Percentiles rank a stretch among this genome's conserved stretches.
Conservation (phyloP, 2,329 filamentous ascomycete genomes). For the Aspergillus caelatus region DNA sequence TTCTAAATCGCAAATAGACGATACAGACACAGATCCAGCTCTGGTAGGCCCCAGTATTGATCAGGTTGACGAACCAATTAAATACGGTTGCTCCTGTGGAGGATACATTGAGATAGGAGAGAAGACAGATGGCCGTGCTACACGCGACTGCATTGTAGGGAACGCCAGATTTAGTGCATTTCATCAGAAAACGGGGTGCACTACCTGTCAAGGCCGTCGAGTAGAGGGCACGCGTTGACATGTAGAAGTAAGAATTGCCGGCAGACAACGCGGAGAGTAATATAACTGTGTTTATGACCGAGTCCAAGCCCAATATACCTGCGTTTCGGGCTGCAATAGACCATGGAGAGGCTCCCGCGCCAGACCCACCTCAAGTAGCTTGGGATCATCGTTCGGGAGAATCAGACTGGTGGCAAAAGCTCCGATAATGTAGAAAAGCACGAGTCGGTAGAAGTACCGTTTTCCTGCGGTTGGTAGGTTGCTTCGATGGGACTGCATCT, state of each 20-base stretch:
- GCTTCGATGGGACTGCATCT: background rate
- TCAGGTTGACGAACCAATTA: background rate
- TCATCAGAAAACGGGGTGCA: background rate
- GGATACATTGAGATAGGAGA: background rate
- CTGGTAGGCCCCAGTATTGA: background rate
- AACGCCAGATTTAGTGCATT: background rate
- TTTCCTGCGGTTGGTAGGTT: background rate
- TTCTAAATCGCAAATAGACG: background rate
- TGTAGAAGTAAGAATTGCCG: background rate
- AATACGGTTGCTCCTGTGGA: background rate
- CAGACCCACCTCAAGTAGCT: background rate
- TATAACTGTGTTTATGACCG: background rate
- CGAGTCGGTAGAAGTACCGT: background rate
- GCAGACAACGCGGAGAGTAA: background rate
- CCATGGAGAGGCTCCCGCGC: background rate
- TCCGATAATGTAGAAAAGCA: background rate
- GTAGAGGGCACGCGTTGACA: background rate
- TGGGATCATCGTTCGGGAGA: background rate
- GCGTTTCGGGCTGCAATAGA: background rate
- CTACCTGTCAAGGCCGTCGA: background rate
- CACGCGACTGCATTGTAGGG: background rate
- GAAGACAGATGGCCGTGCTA: background rate
- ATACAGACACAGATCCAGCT: background rate
- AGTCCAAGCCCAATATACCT: background rate
- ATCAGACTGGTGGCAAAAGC: background rate